Evolutionary conservation across 805 yeast genomes (phyloP).

Genomic region (Candida montana): DNA sequence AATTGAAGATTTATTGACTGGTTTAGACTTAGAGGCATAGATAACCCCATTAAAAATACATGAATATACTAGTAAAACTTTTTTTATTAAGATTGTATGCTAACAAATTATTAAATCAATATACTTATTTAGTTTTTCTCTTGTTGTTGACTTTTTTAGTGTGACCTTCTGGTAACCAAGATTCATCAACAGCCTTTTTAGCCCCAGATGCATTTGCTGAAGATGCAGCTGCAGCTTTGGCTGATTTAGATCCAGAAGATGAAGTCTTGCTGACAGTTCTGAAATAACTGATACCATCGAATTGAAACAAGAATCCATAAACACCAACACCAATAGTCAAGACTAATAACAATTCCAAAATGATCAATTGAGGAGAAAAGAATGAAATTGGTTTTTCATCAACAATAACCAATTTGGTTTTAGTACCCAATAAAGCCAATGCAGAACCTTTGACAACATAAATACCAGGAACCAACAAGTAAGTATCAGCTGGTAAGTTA

Average conservation of each 20-base stretch:
- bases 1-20: slow-evolving; percentile 36
- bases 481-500: slow-evolving; percentile 51
- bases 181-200: slow-evolving; percentile 35
- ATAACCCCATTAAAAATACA: neutral
- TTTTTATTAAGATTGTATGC: too few relatives aligned
- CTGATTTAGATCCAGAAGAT: slow-evolving; percentile 10
- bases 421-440: slow-evolving; percentile 50
- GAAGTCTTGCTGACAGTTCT: slow-evolving; percentile 26
- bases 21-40: slow-evolving; percentile 39
- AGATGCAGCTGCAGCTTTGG: too few relatives aligned
- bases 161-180: slow-evolving; percentile 59
- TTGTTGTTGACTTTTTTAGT: slow-evolving; percentile 32
- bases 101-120: too few relatives aligned
- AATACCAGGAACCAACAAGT: slow-evolving; percentile 54
- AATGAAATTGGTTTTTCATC: slow-evolving; percentile 62
- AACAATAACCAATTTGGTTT: slow-evolving; percentile 52
- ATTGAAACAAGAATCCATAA: slow-evolving; percentile 37
- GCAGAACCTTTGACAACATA: slow-evolving; percentile 46
- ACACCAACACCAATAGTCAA: slow-evolving; percentile 44
- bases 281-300: slow-evolving; percentile 44
- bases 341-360: slow-evolving; percentile 51
- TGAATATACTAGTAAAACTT: too few relatives aligned
- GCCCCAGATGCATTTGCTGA: slow-evolving; percentile 18
- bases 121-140: slow-evolving; percentile 24
- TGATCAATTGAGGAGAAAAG: slow-evolving; percentile 66